Percentiles rank a stretch among this genome's conserved stretches.
phyloP scores from a whole-genome alignment of 2,329 filamentous ascomycete species.

The Fusarium ramigenum region DNA sequence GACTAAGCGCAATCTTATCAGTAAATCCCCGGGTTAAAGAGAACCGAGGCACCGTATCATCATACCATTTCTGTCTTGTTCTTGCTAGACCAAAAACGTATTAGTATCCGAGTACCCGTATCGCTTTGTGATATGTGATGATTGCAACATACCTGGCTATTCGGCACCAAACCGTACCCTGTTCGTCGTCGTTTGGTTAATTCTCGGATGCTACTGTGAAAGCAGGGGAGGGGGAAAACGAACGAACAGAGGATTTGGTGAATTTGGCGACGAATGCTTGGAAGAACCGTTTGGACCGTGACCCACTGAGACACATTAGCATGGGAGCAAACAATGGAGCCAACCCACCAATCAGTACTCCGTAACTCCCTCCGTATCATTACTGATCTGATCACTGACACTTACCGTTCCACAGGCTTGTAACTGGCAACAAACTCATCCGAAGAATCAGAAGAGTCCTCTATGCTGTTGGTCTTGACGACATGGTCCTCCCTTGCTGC shows the following conservation, averaged over 20 bases:
- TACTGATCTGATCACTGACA: background rate
- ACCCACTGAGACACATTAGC: conserved; percentile 21
- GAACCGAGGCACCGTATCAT: background rate
- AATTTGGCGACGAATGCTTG: conserved; percentile 34
- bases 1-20: conserved; percentile 25
- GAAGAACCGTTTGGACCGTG: conserved; percentile 37
- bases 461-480: background rate
- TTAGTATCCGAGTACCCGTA: background rate
- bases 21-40: background rate
- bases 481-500: conserved; percentile 20
- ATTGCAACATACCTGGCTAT: conserved; percentile 29
- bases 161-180: conserved; percentile 35
- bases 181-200: conserved; percentile 2
- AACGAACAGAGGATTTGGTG: conserved; percentile 34
- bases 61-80: conserved; percentile 40
- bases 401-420: conserved; percentile 31
- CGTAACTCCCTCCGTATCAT: background rate
- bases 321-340: background rate
- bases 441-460: conserved; percentile 37
- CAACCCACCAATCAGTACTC: background rate
- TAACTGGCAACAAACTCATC: conserved; percentile 32
- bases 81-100: conserved; percentile 24
- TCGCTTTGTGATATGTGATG: background rate
- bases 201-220: background rate
- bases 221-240: background rate